phyloP scores from a whole-genome alignment of 306 rosid genomes.

The Lotus japonicus region DNA sequence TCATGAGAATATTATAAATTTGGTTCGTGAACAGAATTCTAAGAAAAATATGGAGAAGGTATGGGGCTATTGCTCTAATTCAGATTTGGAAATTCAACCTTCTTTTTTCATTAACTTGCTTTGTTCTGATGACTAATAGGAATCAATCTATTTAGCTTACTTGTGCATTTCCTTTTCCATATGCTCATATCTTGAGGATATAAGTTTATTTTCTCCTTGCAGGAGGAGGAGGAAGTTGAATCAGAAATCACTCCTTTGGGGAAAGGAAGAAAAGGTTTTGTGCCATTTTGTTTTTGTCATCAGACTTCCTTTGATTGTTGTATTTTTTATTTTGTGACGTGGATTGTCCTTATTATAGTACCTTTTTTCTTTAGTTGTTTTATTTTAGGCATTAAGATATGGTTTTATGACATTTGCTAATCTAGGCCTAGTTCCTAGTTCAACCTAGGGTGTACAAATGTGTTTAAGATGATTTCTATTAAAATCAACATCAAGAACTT shows the following conservation, averaged over 20 bases:
- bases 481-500: background rate
- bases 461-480: no score
- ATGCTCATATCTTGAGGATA: conserved; percentile 2
- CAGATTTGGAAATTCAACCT: background rate
- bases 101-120: background rate
- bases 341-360: background rate
- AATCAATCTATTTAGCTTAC: conserved; percentile 4
- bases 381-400: background rate
- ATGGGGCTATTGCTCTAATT: conserved; percentile 5
- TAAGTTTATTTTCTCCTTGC: conserved; percentile 14
- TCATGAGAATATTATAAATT: conserved; percentile 67
- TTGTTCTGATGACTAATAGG: background rate
- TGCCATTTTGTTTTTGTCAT: background rate
- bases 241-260: conserved; percentile 30
- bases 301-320: background rate
- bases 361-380: background rate
- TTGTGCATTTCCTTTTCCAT: background rate
- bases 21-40: conserved; percentile 58
- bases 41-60: conserved; percentile 47
- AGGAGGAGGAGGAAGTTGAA: conserved; percentile 68
- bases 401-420: background rate
- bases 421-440: background rate
- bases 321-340: background rate
- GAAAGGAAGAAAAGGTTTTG: conserved; percentile 58
- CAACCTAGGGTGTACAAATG: background rate